phyloP scores from a whole-genome alignment of 2,329 filamentous ascomycete genomes.

The Cordyceps javanica region DNA sequence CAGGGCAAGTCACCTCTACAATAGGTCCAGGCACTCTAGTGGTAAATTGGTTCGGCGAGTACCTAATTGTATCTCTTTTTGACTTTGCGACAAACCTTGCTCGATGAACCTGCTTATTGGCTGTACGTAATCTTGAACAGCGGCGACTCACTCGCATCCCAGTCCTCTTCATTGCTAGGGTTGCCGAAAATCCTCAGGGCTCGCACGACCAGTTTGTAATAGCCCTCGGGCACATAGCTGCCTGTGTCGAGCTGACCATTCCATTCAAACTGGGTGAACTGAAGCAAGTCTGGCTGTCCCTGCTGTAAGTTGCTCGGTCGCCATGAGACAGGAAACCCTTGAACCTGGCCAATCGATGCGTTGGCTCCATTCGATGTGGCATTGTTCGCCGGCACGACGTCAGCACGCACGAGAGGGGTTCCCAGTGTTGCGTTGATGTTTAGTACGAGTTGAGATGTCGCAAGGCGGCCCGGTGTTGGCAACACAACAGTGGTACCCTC shows the following conservation, averaged over 20 bases:
- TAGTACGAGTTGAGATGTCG: constrained; percentile 30
- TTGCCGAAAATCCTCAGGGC: constrained; percentile 48
- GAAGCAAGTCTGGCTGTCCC: background rate
- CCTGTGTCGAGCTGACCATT: constrained; percentile 43
- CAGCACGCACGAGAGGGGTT: constrained; percentile 34
- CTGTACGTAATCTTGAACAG: constrained; percentile 34
- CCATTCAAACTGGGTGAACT: constrained; percentile 27
- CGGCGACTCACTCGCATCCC: constrained; percentile 37
- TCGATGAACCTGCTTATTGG: background rate
- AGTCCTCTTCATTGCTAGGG: constrained; percentile 35
- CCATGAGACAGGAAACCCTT: constrained; percentile 34
- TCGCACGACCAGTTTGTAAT: constrained; percentile 43
- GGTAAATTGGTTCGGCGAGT: background rate
- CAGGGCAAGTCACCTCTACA: too few species aligned
- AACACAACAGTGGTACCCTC: constrained; percentile 27
- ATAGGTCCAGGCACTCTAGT: background rate
- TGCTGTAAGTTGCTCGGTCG: constrained; percentile 18
- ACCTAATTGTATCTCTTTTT: background rate
- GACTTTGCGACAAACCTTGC: background rate
- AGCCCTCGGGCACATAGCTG: constrained; percentile 39
- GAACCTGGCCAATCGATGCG: constrained; percentile 34
- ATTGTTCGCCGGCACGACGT: constrained; percentile 35
- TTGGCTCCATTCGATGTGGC: constrained; percentile 21
- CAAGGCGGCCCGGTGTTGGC: constrained; percentile 15
- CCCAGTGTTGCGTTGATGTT: constrained; percentile 37